phyloP scores from a whole-genome alignment of 129 eudicot species.

The Erigeron canadensis region DNA sequence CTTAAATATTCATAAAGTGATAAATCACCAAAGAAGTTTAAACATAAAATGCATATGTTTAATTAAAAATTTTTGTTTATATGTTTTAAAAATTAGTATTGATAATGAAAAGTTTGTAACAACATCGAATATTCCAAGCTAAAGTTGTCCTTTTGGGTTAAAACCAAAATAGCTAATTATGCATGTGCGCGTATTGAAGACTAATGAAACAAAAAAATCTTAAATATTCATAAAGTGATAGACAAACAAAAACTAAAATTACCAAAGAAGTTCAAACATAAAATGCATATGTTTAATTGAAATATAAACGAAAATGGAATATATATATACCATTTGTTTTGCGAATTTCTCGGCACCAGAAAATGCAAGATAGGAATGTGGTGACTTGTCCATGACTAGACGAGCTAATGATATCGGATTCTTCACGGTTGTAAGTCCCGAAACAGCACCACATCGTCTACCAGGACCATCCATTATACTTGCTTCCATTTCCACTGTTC shows the following conservation, averaged over 20 bases:
- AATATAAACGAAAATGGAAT: neutral
- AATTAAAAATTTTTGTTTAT: neutral
- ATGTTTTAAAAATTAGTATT: neutral
- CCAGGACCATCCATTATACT: slow-evolving; percentile 87
- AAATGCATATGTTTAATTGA: no score
- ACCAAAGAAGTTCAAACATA: neutral
- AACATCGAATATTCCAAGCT: no score
- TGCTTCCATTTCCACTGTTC: slow-evolving; percentile 96
- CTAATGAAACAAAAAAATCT: no score
- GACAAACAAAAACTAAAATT: no score
- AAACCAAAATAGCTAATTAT: no score
- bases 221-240: no score
- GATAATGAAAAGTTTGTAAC: no score
- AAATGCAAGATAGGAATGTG: slow-evolving; percentile 89
- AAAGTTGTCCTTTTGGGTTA: no score
- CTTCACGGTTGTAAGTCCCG: slow-evolving; percentile 81
- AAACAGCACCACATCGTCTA: slow-evolving; percentile 88
- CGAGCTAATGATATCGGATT: slow-evolving; percentile 94
- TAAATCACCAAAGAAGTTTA: neutral
- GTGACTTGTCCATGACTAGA: slow-evolving; percentile 88
- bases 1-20: no score
- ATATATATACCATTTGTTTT: slow-evolving; percentile 60
- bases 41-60: neutral
- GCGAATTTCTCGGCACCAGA: slow-evolving; percentile 93
- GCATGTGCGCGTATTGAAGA: no score